These are phyloP conservation scores for Vairimorpha apis DNA, from an alignment of 371 early-diverging fungal species.

Conservation along the genomic window DNA sequence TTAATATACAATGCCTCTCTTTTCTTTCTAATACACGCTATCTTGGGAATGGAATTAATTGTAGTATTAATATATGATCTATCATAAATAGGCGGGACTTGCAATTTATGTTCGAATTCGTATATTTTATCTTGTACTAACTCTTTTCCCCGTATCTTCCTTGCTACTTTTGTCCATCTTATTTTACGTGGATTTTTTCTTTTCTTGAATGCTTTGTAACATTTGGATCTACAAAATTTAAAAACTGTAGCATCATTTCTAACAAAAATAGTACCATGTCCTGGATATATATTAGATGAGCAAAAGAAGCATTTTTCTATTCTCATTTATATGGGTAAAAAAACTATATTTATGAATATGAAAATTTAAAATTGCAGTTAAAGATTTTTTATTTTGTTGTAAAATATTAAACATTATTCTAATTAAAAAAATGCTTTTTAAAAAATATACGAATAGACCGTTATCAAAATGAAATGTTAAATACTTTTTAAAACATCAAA, in stretches of 20 bases:
- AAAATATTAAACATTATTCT: too few species aligned
- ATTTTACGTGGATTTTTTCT: conserved; percentile 98
- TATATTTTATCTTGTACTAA: conserved; percentile 69
- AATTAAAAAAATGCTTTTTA: too few species aligned
- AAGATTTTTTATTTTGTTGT: too few species aligned
- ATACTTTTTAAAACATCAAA: too few species aligned
- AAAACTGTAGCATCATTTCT: conserved; percentile 89
- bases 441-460: too few species aligned
- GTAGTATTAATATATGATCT: conserved; percentile 83
- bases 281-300: conserved; percentile 90
- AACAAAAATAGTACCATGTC: conserved; percentile 94
- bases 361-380: too few species aligned
- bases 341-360: too few species aligned
- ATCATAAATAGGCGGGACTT: conserved; percentile 88
- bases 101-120: conserved; percentile 90
- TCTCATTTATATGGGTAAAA: conserved; percentile 68
- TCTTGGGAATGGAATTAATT: conserved; percentile 66
- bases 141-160: conserved; percentile 89
- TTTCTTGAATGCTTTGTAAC: conserved; percentile 95
- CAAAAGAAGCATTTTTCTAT: conserved; percentile 98
- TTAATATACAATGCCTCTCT: conserved; percentile 58
- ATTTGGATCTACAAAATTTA: conserved; percentile 94
- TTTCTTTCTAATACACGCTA: conserved; percentile 40
- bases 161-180: conserved; percentile 96
- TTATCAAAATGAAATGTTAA: too few species aligned